Evolutionary conservation across 2,329 filamentous ascomycete species (phyloP).

Genomic region (Geoglossum cookeanum): DNA sequence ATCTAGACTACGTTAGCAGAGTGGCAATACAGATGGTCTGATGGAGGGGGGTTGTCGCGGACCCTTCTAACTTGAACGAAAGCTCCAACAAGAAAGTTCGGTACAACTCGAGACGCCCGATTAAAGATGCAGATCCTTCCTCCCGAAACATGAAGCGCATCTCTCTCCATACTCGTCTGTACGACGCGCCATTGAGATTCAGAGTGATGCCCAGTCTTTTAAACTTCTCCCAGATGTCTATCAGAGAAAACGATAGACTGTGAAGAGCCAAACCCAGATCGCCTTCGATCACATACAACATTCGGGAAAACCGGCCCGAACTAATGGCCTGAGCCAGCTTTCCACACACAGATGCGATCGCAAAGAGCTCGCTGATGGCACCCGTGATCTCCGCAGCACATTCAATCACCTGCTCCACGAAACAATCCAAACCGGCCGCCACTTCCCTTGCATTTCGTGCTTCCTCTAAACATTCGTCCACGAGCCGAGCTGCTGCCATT

Average conservation of each 20-base stretch:
- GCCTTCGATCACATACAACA: background rate
- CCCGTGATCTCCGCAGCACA: slow-evolving; percentile 32
- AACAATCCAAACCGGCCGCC: slow-evolving; percentile 29
- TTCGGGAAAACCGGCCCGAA: background rate
- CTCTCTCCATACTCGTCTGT: slow-evolving; percentile 3
- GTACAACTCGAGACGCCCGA: slow-evolving; percentile 2
- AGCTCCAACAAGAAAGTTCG: slow-evolving; percentile 2
- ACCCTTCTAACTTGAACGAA: slow-evolving; percentile 2
- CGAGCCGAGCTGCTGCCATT: background rate
- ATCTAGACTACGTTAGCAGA: background rate
- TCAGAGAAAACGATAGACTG: slow-evolving; percentile 1
- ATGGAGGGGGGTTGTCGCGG: background rate
- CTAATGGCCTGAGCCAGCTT: background rate
- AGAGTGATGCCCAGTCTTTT: background rate
- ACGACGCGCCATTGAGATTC: background rate
- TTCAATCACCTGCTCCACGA: slow-evolving; percentile 31
- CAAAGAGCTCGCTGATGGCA: slow-evolving; percentile 34
- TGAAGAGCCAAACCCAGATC: background rate
- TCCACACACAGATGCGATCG: slow-evolving; percentile 25
- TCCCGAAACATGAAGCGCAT: slow-evolving; percentile 1
- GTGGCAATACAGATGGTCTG: background rate
- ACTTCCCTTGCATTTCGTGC: slow-evolving; percentile 33
- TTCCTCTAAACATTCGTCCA: slow-evolving; percentile 14
- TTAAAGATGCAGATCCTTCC: slow-evolving; percentile 1
- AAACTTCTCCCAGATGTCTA: background rate